Evolutionary conservation across 2,329 filamentous ascomycete genomes (phyloP).

Genomic region (Mycosphaerella arachidis): DNA sequence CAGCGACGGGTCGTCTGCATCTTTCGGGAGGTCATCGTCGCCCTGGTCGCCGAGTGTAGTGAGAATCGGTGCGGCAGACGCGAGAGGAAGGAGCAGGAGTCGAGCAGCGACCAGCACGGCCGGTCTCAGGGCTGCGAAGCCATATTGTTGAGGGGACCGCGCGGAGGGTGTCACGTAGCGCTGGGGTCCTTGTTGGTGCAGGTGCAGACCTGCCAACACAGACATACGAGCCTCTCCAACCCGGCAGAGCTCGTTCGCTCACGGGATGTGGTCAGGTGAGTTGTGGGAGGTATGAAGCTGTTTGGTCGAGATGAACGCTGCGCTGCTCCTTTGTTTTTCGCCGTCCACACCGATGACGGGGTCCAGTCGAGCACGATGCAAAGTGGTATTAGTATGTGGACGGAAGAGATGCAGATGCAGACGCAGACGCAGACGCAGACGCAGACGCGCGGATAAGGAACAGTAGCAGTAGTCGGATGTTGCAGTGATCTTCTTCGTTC

Average conservation of each 20-base stretch:
- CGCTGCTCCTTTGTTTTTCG: neutral
- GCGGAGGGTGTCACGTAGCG: neutral
- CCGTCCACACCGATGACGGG: neutral
- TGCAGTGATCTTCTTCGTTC: neutral
- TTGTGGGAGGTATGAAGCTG: neutral
- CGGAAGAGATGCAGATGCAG: neutral
- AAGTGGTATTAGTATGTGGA: neutral
- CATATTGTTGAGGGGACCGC: neutral
- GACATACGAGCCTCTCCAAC: constrained; percentile 10
- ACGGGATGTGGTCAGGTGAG: neutral
- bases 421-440: neutral
- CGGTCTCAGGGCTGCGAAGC: constrained; percentile 13
- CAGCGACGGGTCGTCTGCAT: constrained; percentile 54
- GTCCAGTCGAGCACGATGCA: neutral
- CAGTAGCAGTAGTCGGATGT: neutral
- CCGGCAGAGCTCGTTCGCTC: neutral
- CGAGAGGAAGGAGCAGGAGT: constrained; percentile 20
- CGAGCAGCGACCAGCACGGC: constrained; percentile 19
- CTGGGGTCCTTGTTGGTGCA: neutral
- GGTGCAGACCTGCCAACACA: constrained; percentile 2
- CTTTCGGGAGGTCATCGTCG: constrained; percentile 26
- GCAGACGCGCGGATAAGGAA: neutral
- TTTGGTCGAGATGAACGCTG: neutral
- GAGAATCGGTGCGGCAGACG: constrained; percentile 15
- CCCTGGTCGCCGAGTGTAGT: constrained; percentile 5